phyloP scores from a whole-genome alignment of 768 basidiomycete genomes.

The Pleurotus platypus region DNA sequence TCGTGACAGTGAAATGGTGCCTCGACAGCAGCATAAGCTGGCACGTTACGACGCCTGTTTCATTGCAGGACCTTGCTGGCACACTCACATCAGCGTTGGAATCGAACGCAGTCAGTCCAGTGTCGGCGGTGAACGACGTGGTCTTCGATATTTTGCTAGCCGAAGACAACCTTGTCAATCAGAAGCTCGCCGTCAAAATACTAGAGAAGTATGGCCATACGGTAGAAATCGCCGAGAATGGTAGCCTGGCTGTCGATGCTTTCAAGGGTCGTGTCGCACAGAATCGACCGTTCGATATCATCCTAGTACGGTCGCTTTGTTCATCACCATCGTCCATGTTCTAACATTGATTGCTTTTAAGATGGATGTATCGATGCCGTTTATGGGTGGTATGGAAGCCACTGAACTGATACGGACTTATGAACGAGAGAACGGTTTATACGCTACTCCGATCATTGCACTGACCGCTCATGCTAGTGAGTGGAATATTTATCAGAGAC shows the following conservation, averaged over 20 bases:
- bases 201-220: constrained; percentile 93
- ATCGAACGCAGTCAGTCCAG: constrained; percentile 88
- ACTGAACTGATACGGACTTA: constrained; percentile 87
- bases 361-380: constrained; percentile 98
- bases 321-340: not conserved
- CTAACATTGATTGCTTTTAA: constrained; percentile 21
- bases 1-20: constrained; percentile 81
- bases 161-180: constrained; percentile 94
- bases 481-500: constrained; percentile 24
- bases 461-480: constrained; percentile 93
- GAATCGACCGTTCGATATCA: constrained; percentile 83
- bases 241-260: constrained; percentile 86
- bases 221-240: constrained; percentile 96
- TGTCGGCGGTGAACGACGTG: constrained; percentile 79
- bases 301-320: constrained; percentile 59
- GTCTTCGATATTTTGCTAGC: constrained; percentile 91
- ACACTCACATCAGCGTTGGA: constrained; percentile 93
- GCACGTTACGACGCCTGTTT: constrained; percentile 90
- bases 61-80: constrained; percentile 82
- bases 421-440: constrained; percentile 66
- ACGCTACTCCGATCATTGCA: constrained; percentile 88
- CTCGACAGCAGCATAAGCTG: constrained; percentile 94
- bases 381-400: constrained; percentile 98
- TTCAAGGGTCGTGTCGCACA: constrained; percentile 75
- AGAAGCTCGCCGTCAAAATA: constrained; percentile 93